phyloP scores from a whole-genome alignment of 2,329 filamentous ascomycete species.

The Fusarium sublunatum region DNA sequence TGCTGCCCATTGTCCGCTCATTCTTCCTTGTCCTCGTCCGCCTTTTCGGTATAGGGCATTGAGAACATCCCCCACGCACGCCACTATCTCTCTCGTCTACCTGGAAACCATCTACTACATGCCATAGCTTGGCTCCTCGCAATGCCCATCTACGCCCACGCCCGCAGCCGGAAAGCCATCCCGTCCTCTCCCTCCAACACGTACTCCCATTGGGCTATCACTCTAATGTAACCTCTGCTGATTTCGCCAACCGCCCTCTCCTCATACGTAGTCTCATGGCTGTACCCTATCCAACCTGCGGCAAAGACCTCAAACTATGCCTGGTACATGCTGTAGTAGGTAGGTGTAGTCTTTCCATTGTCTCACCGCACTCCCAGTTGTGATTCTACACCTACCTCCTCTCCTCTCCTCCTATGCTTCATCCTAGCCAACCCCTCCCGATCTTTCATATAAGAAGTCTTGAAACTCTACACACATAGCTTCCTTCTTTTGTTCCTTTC shows the following conservation, averaged over 20 bases:
- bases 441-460: constrained; percentile 44
- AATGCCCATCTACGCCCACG: constrained; percentile 35
- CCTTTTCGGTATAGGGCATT: constrained; percentile 20
- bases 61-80: constrained; percentile 39
- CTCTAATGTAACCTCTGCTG: constrained; percentile 37
- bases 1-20: constrained; percentile 31
- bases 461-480: constrained; percentile 13
- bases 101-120: constrained; percentile 29
- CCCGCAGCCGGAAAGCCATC: constrained; percentile 27
- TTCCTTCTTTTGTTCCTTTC: constrained; percentile 22
- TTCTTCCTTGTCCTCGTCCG: constrained; percentile 32
- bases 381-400: constrained; percentile 28
- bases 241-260: constrained; percentile 40
- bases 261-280: constrained; percentile 33
- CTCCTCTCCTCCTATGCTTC: constrained; percentile 30
- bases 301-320: constrained; percentile 28
- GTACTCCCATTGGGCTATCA: constrained; percentile 21
- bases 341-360: constrained; percentile 13
- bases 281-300: constrained; percentile 28
- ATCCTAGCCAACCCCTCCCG: constrained; percentile 26
- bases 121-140: constrained; percentile 24
- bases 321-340: constrained; percentile 17
- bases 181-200: background rate
- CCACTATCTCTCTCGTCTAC: constrained; percentile 42
- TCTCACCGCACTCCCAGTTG: constrained; percentile 38